phyloP scores from a whole-genome alignment of 768 basidiomycete genomes.

The Macrolepiota fuliginosa region DNA sequence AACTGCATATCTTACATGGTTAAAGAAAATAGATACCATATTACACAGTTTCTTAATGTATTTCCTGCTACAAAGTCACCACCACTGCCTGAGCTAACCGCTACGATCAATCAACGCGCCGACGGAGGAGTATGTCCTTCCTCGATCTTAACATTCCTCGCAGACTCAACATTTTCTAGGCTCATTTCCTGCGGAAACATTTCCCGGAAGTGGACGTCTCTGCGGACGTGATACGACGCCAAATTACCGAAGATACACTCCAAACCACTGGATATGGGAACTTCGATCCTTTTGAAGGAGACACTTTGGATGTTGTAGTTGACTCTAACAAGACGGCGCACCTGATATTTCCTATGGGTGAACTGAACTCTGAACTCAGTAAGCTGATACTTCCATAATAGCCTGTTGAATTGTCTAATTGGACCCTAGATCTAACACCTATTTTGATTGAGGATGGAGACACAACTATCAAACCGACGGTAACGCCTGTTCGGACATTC shows the following conservation, averaged over 20 bases:
- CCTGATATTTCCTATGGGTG: slow-evolving; percentile 64
- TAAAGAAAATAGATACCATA: slow-evolving; percentile 2
- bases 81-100: slow-evolving; percentile 24
- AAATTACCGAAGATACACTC: slow-evolving; percentile 46
- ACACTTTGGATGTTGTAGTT: slow-evolving; percentile 43
- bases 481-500: slow-evolving; percentile 44
- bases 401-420: slow-evolving; percentile 3
- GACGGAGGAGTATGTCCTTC: slow-evolving; percentile 62
- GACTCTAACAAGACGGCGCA: slow-evolving; percentile 17
- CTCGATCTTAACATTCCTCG: not conserved
- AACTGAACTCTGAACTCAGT: slow-evolving; percentile 61
- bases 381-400: slow-evolving; percentile 19
- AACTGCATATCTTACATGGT: too few relatives aligned
- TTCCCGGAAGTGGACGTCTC: slow-evolving; percentile 76
- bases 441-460: slow-evolving; percentile 26
- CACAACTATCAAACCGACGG: slow-evolving; percentile 37
- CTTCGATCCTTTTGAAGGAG: slow-evolving; percentile 61
- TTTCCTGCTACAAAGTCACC: slow-evolving; percentile 59
- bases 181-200: slow-evolving; percentile 67
- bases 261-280: slow-evolving; percentile 28
- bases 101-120: slow-evolving; percentile 44
- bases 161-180: slow-evolving; percentile 36
- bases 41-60: slow-evolving; percentile 31
- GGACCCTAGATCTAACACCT: slow-evolving; percentile 46
- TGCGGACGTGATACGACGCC: slow-evolving; percentile 58